Percentiles rank a stretch among this genome's conserved stretches.
Evolutionary conservation across 2,329 filamentous ascomycete species (phyloP).

Genomic region (Aspergillus uvarum): DNA sequence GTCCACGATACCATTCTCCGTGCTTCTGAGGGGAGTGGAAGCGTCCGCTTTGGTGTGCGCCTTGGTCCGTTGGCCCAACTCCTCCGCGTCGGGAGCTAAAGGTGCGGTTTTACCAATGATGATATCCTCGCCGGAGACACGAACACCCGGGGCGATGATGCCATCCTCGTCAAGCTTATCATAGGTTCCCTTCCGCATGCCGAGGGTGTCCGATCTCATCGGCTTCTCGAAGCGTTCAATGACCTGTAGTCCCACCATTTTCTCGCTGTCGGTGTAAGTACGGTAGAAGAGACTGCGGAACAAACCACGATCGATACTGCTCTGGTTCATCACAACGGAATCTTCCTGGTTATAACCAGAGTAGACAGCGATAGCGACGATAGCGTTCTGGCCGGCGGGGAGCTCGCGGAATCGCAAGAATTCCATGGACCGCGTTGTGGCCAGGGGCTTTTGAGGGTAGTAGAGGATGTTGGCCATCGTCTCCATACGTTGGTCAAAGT

Average conservation of each 20-base stretch:
- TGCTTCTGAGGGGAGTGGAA: constrained; percentile 89
- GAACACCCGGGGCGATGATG: constrained; percentile 87
- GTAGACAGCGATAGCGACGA: constrained; percentile 96
- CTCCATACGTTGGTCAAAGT: constrained; percentile 96
- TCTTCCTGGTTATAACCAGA: constrained; percentile 99
- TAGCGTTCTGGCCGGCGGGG: constrained; percentile 95
- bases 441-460: constrained; percentile 96
- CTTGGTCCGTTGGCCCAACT: constrained; percentile 87
- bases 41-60: constrained; percentile 92
- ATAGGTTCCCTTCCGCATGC: constrained; percentile 91
- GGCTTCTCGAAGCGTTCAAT: constrained; percentile 97
- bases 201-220: constrained; percentile 79
- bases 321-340: constrained; percentile 99
- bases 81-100: constrained; percentile 86
- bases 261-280: constrained; percentile 95
- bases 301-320: constrained; percentile 93
- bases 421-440: constrained; percentile 96
- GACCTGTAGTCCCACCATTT: constrained; percentile 88
- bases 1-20: constrained; percentile 95
- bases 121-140: constrained; percentile 96
- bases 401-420: constrained; percentile 97
- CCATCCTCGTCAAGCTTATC: constrained; percentile 98
- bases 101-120: constrained; percentile 99
- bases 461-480: constrained; percentile 99
- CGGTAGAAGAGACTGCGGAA: constrained; percentile 98